Evolutionary conservation across 1,284 basidiomycete genomes (phyloP), one percentile per base, ranked within the genome.

Genomic region (Melampsora americana): DNA sequence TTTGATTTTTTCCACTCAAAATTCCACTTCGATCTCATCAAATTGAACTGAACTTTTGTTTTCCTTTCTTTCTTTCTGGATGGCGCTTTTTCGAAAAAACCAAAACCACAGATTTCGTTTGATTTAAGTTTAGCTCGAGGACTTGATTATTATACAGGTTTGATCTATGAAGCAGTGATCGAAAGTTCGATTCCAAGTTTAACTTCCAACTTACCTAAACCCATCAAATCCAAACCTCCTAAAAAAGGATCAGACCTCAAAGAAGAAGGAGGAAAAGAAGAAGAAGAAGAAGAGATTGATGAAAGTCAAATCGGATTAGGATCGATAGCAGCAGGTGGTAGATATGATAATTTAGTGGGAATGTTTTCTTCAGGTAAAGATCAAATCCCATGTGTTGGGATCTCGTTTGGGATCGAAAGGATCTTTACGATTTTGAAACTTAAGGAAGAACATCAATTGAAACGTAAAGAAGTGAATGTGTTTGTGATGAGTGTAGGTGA

Each of bases 111-210:
- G 91, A 88, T 98, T 81, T 95, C 92, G 9, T 98, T 99, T 82
- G 95, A 99, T 84, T 88, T 99, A 80, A 95, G 93, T 9, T 88
- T 99, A 28, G 96, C 96, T 9, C 90, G 96, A 46, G 95, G 95
- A 30, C 87, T 99, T 48, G 96, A 99, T 84, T 99, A 99, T 85
- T 98, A 99, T 85, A 99, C 95, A 0, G 95, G 96, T 53, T 90
- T 99, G 81, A 99, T 99, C 83, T 98, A 97, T 85, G 96, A 99
- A 84, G 96, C 93, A 56, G 88, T 94, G 80, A 92, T 93, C 30
- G 92, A 92, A 80, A 92, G 89, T 0, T 97, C 94, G 11, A 94
- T 95, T 0, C 94, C 95, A 0, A 93, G 1, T 35, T 30, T 11
- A 42, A 42, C 6, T 42, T 42, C 39, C 6, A 88, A 89, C 9